Percentiles rank a stretch among this genome's conserved stretches.
Conservation (phyloP, 2,329 filamentous ascomycete species). For the Huntiella moniliformis region DNA sequence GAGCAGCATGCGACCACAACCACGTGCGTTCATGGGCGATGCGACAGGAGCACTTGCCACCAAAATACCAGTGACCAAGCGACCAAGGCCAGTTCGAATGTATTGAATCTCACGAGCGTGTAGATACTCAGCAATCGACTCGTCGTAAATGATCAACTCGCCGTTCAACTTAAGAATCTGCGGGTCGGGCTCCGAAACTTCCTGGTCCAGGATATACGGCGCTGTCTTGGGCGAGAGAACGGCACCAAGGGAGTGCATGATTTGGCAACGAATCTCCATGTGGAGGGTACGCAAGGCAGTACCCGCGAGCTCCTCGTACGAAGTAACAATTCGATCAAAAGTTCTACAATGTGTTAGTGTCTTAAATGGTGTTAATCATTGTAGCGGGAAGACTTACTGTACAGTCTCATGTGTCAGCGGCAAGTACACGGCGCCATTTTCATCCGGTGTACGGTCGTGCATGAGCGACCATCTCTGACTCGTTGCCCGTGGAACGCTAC, state of each 20-base stretch:
- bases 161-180: conserved; percentile 68
- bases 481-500: conserved; percentile 34
- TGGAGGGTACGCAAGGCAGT: conserved; percentile 73
- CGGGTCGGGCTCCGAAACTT: conserved; percentile 60
- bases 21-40: conserved; percentile 65
- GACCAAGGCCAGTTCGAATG: conserved; percentile 56
- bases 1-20: conserved; percentile 67
- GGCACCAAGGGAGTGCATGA: conserved; percentile 57
- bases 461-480: conserved; percentile 71
- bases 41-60: conserved; percentile 53
- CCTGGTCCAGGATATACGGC: conserved; percentile 48
- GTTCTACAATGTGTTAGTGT: conserved; percentile 29
- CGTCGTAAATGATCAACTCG: conserved; percentile 73
- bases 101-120: conserved; percentile 53
- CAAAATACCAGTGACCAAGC: conserved; percentile 62
- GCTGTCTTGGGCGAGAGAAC: conserved; percentile 41
- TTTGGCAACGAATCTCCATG: conserved; percentile 70
- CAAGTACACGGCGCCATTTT: conserved; percentile 54
- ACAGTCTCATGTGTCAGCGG: conserved; percentile 77
- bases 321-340: conserved; percentile 73
- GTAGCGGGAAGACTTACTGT: conserved; percentile 33
- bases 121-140: conserved; percentile 56
- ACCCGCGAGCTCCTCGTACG: conserved; percentile 61
- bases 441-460: conserved; percentile 40
- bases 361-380: not conserved